Evolutionary conservation across 306 rosid genomes (phyloP).

Genomic region (Vigna reflexopilosa): DNA sequence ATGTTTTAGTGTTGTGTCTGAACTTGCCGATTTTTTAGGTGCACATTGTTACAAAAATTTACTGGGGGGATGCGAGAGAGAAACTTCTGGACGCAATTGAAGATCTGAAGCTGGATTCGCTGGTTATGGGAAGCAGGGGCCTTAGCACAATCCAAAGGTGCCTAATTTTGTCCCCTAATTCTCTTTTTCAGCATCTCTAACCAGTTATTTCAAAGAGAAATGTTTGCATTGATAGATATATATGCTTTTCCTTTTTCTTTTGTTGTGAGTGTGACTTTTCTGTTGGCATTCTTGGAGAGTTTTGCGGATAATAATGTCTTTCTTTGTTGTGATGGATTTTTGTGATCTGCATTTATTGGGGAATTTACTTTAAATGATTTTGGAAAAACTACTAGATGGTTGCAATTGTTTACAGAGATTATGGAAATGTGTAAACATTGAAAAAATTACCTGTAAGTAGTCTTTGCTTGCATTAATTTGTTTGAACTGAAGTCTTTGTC

Average conservation of each 20-base stretch:
- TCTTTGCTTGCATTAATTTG: too few relatives aligned
- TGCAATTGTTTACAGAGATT: too few relatives aligned
- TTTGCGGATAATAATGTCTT: not conserved
- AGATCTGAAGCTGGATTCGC: constrained; percentile 82
- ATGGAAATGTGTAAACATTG: too few relatives aligned
- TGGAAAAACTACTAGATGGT: too few relatives aligned
- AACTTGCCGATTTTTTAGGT: constrained; percentile 45
- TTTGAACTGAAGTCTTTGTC: too few relatives aligned
- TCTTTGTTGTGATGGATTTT: not conserved
- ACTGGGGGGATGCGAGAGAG: constrained; percentile 99
- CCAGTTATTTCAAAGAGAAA: not conserved
- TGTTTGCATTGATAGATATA: not conserved
- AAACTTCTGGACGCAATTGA: constrained; percentile 77
- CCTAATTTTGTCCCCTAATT: not conserved
- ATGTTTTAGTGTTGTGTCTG: not conserved
- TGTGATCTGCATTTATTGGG: not conserved
- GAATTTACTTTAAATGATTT: too few relatives aligned
- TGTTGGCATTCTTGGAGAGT: not conserved
- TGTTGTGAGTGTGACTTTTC: not conserved
- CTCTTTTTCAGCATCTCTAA: not conserved
- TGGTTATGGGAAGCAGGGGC: constrained; percentile 98
- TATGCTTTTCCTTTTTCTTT: not conserved
- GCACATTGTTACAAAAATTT: constrained; percentile 69
- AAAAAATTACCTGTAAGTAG: too few relatives aligned
- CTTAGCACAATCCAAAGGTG: constrained; percentile 79